A percentile compares a stretch with the other conserved stretches of the same genome.
Evolutionary conservation across 108 stramenopile species (phyloP).

Genomic region (Fragilariopsis cylindrus): DNA sequence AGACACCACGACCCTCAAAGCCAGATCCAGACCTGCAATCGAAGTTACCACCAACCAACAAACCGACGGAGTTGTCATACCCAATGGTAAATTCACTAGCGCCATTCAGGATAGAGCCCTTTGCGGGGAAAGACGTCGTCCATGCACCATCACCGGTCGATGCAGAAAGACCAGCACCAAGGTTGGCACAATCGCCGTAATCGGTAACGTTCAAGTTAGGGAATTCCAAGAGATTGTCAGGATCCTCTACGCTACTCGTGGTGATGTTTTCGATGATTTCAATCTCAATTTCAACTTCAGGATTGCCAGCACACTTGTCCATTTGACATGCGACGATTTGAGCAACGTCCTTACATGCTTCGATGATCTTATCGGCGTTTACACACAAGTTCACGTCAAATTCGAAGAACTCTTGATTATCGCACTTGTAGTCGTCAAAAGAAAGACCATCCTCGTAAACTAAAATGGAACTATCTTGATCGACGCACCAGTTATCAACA

Average conservation of each 20-base stretch:
- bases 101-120: background rate
- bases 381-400: background rate
- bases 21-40: slow-evolving; percentile 4
- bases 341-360: background rate
- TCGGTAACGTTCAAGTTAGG: background rate
- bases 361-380: background rate
- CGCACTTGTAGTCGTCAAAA: slow-evolving; percentile 6
- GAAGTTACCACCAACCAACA: slow-evolving; percentile 19
- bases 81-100: background rate
- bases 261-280: background rate
- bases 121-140: background rate
- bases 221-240: background rate
- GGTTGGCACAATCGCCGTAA: slow-evolving; percentile 18
- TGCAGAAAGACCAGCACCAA: slow-evolving; percentile 7
- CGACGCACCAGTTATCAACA: slow-evolving; percentile 11
- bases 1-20: slow-evolving; percentile 14
- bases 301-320: slow-evolving; percentile 1
- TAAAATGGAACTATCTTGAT: background rate
- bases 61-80: background rate
- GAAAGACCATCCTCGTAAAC: slow-evolving; percentile 1
- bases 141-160: background rate
- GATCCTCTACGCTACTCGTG: background rate
- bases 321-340: background rate
- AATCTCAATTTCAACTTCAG: background rate
- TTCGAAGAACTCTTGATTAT: background rate